A percentile compares a stretch with the other conserved stretches of the same genome.
phyloP scores from a whole-genome alignment of 176 grass and related monocot genomes.

The Saccharum spontaneum region DNA sequence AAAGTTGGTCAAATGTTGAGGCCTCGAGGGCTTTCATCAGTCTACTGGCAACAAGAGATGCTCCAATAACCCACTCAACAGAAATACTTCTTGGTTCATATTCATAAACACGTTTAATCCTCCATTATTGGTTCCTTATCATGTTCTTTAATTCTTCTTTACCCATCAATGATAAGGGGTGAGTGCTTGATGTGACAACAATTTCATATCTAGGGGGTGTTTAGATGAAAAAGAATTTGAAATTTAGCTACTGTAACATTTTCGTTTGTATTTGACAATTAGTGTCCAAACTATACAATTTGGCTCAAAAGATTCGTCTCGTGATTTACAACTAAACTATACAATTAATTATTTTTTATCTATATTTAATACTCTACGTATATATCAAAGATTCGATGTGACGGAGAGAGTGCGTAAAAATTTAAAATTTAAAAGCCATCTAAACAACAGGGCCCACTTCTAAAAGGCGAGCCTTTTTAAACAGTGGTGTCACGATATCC shows the following conservation, averaged over 20 bases:
- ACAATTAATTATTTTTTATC: no score
- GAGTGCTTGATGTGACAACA: slow-evolving; percentile 34
- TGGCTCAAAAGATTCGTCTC: no score
- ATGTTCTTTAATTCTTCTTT: not conserved
- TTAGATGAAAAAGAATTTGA: no score
- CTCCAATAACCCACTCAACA: not conserved
- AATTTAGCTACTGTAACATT: no score
- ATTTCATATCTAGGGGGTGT: slow-evolving; percentile 31
- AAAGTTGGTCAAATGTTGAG: not conserved
- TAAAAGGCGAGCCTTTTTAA: not conserved
- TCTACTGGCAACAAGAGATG: not conserved
- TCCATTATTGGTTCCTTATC: slow-evolving; percentile 8
- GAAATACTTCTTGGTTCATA: not conserved
- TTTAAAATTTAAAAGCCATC: no score
- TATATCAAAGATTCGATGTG: no score
- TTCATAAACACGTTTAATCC: slow-evolving; percentile 21
- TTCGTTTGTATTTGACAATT: no score
- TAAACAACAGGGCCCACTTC: no score
- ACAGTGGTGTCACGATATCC: not conserved
- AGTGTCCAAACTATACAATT: no score
- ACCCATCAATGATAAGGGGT: not conserved
- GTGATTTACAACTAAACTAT: no score
- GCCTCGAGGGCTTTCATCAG: not conserved
- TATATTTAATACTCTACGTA: no score
- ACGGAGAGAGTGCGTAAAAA: no score